Evolutionary conservation across 2,329 filamentous ascomycete genomes (phyloP).

Genomic region (Colletotrichum sojae): DNA sequence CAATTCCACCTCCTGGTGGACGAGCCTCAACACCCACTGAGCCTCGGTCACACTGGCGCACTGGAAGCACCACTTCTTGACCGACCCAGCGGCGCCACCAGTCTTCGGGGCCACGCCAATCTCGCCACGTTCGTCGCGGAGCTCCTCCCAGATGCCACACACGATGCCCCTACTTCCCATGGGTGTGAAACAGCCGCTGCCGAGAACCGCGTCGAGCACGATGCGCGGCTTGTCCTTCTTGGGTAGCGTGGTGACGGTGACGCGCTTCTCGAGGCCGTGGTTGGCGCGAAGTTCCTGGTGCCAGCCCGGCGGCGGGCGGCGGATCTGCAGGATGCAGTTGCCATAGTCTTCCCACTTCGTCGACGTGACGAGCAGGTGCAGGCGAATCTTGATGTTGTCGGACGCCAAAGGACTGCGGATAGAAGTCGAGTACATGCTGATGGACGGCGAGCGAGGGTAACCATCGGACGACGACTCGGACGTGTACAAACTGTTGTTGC

Average conservation of each 20-base stretch:
- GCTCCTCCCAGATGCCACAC: conserved; percentile 87
- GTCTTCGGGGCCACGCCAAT: conserved; percentile 66
- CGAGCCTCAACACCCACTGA: conserved; percentile 68
- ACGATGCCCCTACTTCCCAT: conserved; percentile 90
- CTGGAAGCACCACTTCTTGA: conserved; percentile 77
- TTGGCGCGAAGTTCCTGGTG: conserved; percentile 71
- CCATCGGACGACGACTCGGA: conserved; percentile 66
- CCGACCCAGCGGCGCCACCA: conserved; percentile 66
- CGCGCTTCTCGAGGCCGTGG: conserved; percentile 84
- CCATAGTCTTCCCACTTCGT: conserved; percentile 95
- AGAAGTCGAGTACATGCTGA: conserved; percentile 67
- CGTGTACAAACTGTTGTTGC: conserved; percentile 73
- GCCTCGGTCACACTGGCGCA: conserved; percentile 68
- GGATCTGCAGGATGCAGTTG: conserved; percentile 85
- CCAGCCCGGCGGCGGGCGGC: conserved; percentile 77
- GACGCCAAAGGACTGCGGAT: conserved; percentile 73
- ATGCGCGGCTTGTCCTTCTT: conserved; percentile 73
- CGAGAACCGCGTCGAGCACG: conserved; percentile 86
- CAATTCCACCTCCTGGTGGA: conserved; percentile 69
- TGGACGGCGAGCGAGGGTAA: conserved; percentile 69
- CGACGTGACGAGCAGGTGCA: conserved; percentile 83
- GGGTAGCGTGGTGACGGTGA: conserved; percentile 82
- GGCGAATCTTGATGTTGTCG: conserved; percentile 85
- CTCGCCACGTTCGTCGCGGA: conserved; percentile 73
- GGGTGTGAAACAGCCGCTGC: conserved; percentile 86